phyloP scores from a whole-genome alignment of 306 rosid species.

The Vicia faba region DNA sequence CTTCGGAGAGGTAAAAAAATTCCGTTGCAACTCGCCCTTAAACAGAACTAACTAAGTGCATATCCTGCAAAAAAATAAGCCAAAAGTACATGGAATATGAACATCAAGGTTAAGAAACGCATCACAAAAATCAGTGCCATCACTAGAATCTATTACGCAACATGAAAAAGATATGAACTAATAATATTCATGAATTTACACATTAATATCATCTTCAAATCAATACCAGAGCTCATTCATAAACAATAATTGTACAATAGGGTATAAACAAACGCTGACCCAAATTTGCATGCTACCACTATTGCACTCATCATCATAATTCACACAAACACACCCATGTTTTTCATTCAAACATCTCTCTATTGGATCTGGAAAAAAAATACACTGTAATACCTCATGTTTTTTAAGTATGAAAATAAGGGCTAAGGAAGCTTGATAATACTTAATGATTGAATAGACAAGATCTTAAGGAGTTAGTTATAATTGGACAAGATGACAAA shows the following conservation, averaged over 20 bases:
- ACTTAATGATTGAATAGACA: no score
- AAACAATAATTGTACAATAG: not conserved
- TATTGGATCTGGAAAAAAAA: no score
- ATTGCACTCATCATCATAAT: no score
- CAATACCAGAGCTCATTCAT: constrained; percentile 4
- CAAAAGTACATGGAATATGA: constrained; percentile 18
- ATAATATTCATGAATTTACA: not conserved
- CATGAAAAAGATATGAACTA: not conserved
- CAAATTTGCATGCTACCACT: no score
- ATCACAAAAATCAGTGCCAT: constrained; percentile 7
- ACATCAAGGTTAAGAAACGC: constrained; percentile 20
- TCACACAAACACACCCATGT: no score
- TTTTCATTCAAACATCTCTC: no score
- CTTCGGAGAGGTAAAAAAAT: constrained; percentile 89
- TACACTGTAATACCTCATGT: no score
- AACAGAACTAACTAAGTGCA: constrained; percentile 98
- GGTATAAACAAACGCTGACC: not conserved
- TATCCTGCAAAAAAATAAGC: constrained; percentile 80
- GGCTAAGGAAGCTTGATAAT: no score
- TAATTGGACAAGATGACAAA: no score
- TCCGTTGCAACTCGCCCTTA: constrained; percentile 95
- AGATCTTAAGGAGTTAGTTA: no score
- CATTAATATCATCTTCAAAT: constrained; percentile 16
- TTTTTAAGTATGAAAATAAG: no score
- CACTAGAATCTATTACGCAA: not conserved